A percentile compares a stretch with the other conserved stretches of the same genome.
phyloP scores from a whole-genome alignment of 2,329 filamentous ascomycete species.

The Alternaria sp. region DNA sequence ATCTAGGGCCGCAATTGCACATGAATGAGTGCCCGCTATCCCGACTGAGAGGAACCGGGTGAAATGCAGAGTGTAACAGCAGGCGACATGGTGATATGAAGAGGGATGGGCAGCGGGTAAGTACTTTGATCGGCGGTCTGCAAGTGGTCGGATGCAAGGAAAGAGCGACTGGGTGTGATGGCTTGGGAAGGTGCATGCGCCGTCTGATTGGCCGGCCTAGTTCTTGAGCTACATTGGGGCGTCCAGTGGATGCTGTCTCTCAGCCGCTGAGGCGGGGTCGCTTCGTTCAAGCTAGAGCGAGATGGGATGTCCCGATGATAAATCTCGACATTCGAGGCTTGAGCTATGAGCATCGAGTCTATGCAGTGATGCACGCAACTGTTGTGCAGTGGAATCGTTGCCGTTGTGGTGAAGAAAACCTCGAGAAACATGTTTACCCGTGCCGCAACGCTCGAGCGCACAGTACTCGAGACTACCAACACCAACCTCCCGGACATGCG shows the following conservation, averaged over 20 bases:
- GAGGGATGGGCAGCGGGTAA: conserved; percentile 25
- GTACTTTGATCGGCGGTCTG: conserved; percentile 31
- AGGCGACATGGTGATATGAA: conserved; percentile 35
- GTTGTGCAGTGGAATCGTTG: neutral
- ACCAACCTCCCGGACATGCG: conserved; percentile 7
- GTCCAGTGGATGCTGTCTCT: conserved; percentile 38
- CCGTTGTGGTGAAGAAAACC: neutral
- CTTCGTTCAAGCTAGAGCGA: conserved; percentile 15
- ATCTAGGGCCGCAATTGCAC: conserved; percentile 18
- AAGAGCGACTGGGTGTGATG: conserved; percentile 30
- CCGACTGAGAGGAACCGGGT: conserved; percentile 32
- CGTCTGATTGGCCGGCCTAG: conserved; percentile 39
- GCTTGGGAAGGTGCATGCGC: conserved; percentile 18
- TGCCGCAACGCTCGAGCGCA: conserved; percentile 13
- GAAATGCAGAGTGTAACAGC: conserved; percentile 30
- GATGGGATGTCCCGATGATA: conserved; percentile 3
- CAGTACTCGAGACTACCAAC: conserved; percentile 3
- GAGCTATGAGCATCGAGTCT: neutral
- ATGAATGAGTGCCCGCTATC: conserved; percentile 15
- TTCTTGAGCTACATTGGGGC: conserved; percentile 31
- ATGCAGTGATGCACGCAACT: neutral
- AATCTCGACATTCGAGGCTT: conserved; percentile 9
- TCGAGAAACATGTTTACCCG: conserved; percentile 22
- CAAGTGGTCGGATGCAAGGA: conserved; percentile 32
- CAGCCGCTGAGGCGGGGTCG: conserved; percentile 45